Evolutionary conservation across 306 rosid species (phyloP).

Genomic region (Geum urbanum): DNA sequence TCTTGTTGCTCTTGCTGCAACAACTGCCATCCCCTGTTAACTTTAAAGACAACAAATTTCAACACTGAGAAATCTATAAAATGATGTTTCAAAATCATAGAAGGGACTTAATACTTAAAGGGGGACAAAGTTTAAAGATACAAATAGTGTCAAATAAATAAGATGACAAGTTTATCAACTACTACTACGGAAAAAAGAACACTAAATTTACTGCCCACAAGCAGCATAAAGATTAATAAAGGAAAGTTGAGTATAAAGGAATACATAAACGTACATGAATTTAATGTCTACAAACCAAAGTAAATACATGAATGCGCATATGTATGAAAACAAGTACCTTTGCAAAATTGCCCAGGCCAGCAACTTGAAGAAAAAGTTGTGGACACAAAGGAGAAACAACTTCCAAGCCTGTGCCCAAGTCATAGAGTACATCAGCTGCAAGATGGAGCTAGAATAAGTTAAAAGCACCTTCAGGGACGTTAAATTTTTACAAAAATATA

Average conservation of each 20-base stretch:
- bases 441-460: conserved; percentile 24
- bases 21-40: conserved; percentile 91
- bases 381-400: conserved; percentile 96
- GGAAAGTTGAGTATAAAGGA: background rate
- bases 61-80: conserved; percentile 7
- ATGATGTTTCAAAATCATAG: background rate
- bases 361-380: conserved; percentile 88
- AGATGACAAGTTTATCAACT: background rate
- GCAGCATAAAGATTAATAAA: background rate
- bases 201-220: background rate
- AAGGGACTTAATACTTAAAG: background rate
- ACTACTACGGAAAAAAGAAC: background rate
- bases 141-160: background rate
- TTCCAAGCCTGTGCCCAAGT: conserved; percentile 90
- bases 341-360: conserved; percentile 90
- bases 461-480: background rate
- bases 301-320: background rate
- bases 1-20: conserved; percentile 98
- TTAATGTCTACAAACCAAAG: background rate
- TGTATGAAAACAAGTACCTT: conserved; percentile 44
- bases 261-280: background rate
- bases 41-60: conserved; percentile 16
- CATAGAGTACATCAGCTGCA: conserved; percentile 92
- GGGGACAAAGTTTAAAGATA: too few relatives aligned
- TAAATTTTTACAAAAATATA: background rate